Evolutionary conservation across 1,284 basidiomycete species (phyloP), one percentile per base, ranked within the genome.

Genomic region (Trichosporon coremiiforme): DNA sequence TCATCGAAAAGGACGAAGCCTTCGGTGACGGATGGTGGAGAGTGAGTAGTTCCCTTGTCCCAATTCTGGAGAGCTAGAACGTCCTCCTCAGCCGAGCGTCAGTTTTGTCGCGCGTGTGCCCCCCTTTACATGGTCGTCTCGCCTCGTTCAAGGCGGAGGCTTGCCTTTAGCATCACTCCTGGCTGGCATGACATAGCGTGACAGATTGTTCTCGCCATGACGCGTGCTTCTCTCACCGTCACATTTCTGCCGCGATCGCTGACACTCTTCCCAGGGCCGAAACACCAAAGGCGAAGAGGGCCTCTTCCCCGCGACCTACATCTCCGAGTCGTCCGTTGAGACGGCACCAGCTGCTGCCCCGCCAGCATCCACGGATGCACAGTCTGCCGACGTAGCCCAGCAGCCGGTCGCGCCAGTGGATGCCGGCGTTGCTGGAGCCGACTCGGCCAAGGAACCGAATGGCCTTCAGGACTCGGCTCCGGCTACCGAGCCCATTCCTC

Each of bases 21-120:
- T 99, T 94, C 80, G 89, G 89, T 55, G 96, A 99, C 83, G 96
- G 96, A n/a, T 99, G 96, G 96, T 98, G 93, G 94, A 91, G 94
- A 88, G 95, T 95, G 78, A 83, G 91, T 86, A 35, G 33, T 35
- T 35, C 9, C 41, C 38, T 15, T 41, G 15, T 15, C 15, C 38
- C 53, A 55, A 25, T 25, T 25, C 25, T 25, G 25, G 22, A 55
- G 9, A 36, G 22, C 25, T 22, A 31, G 20, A 29, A 31, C 22
- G 25, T 25, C 25, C 25, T 25, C 25, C 25, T 8, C 25, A 20
- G 20, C 22, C 53, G 50, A 22, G 50, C 50, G 25, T 12, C 20
- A 22, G 25, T 22, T 22, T 55, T 12, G 50, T 45, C 41, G 41
- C 17, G 41, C 41, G 17, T 8, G 41, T 4, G 17, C 41, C 17